These are phyloP conservation scores for Ascochyta lentis DNA, from an alignment of 2,329 filamentous ascomycete genomes.

Conservation along the genomic window DNA sequence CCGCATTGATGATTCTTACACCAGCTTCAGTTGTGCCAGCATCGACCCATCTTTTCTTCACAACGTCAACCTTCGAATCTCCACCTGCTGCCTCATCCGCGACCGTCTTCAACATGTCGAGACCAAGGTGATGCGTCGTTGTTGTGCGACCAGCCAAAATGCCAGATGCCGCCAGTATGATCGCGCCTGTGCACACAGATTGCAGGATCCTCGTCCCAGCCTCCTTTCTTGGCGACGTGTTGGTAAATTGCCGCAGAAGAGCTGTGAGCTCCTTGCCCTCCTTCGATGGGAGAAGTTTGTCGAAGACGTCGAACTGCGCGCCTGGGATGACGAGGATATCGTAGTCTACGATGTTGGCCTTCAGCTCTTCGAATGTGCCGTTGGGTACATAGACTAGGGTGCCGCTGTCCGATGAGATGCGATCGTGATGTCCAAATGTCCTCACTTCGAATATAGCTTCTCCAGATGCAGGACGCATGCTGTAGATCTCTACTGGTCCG, in stretches of 20 bases:
- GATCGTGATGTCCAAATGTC: constrained; percentile 41
- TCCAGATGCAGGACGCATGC: constrained; percentile 35
- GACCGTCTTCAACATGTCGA: constrained; percentile 33
- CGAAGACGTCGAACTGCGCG: constrained; percentile 35
- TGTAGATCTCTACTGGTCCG: constrained; percentile 50
- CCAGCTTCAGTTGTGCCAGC: constrained; percentile 38
- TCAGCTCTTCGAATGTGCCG: constrained; percentile 37
- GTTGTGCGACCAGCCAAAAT: constrained; percentile 44
- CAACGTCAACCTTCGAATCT: constrained; percentile 30
- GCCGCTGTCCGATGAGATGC: constrained; percentile 30
- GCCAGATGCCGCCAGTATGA: constrained; percentile 49
- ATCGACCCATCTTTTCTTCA: constrained; percentile 44
- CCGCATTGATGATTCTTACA: constrained; percentile 44
- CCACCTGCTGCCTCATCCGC: constrained; percentile 41
- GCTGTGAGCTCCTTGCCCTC: constrained; percentile 25
- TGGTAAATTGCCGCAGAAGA: constrained; percentile 33
- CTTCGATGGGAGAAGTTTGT: constrained; percentile 29
- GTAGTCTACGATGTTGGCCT: constrained; percentile 37
- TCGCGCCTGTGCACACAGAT: constrained; percentile 51
- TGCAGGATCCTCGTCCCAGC: constrained; percentile 42
- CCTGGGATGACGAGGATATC: constrained; percentile 53
- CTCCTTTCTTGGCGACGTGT: constrained; percentile 30
- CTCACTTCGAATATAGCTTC: constrained; percentile 42
- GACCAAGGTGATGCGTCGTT: constrained; percentile 51
- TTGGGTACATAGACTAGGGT: constrained; percentile 43